Percentiles rank a stretch among this genome's conserved stretches.
phyloP scores from a whole-genome alignment of 2,329 filamentous ascomycete genomes.

The Sarocladiaceae sp. region DNA sequence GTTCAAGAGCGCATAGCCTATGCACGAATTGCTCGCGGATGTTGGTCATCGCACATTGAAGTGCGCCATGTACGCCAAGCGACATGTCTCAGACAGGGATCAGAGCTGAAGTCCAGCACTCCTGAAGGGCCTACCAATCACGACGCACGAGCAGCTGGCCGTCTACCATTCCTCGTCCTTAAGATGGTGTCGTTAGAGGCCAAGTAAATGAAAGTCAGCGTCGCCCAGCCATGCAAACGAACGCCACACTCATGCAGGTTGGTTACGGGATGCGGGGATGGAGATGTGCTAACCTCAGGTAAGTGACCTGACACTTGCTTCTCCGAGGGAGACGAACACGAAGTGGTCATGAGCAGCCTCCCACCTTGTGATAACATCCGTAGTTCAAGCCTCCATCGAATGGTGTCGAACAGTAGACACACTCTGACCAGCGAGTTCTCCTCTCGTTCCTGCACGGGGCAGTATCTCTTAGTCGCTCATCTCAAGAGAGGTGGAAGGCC shows the following conservation, averaged over 20 bases:
- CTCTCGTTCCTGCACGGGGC: too few relatives aligned
- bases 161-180: background rate
- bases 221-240: too few relatives aligned
- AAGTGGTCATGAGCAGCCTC: too few relatives aligned
- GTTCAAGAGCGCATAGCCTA: too few relatives aligned
- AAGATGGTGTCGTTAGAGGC: background rate
- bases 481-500: background rate
- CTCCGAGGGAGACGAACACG: background rate
- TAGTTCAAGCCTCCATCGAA: too few relatives aligned
- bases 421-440: too few relatives aligned
- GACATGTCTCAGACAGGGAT: background rate
- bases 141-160: background rate
- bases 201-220: too few relatives aligned
- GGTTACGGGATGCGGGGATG: background rate
- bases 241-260: background rate
- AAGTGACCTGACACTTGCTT: background rate
- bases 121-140: background rate
- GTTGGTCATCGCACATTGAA: too few relatives aligned
- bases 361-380: too few relatives aligned
- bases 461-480: too few relatives aligned
- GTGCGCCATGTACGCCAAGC: background rate
- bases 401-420: too few relatives aligned
- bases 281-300: background rate
- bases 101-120: background rate
- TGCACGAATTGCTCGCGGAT: too few relatives aligned